A percentile compares a stretch with the other conserved stretches of the same genome.
Conservation (phyloP, 2,329 filamentous ascomycete species). For the Fusarium sp. region DNA sequence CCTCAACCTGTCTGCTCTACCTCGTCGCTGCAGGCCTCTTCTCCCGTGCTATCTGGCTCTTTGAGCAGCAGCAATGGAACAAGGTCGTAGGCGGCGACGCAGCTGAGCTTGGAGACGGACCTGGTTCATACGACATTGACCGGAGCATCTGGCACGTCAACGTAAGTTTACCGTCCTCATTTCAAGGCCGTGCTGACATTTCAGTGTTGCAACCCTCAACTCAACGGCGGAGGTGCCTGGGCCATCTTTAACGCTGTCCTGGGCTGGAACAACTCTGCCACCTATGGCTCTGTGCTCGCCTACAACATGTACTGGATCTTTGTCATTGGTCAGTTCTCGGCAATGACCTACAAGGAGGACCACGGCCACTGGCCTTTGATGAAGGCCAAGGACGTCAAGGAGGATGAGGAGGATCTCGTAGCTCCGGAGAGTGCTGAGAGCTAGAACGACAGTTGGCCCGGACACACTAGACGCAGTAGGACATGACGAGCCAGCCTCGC, state of each 20-base stretch:
- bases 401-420: constrained; percentile 34
- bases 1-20: constrained; percentile 87
- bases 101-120: constrained; percentile 68
- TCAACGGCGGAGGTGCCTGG: constrained; percentile 85
- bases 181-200: neutral
- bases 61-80: constrained; percentile 81
- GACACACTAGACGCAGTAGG: neutral
- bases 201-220: constrained; percentile 82
- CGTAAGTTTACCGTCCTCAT: constrained; percentile 60
- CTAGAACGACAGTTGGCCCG: neutral
- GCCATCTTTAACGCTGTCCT: constrained; percentile 89
- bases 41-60: constrained; percentile 82
- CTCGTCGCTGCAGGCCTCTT: constrained; percentile 88
- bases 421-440: neutral
- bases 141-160: constrained; percentile 89
- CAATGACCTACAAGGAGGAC: constrained; percentile 77
- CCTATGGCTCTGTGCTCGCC: constrained; percentile 87
- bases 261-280: constrained; percentile 91
- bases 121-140: constrained; percentile 85
- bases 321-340: constrained; percentile 79
- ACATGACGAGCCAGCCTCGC: neutral
- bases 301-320: constrained; percentile 91
- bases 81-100: constrained; percentile 73
- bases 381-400: constrained; percentile 46
- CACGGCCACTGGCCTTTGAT: constrained; percentile 66